These are phyloP conservation scores for Gillenia trifoliata DNA, from an alignment of 306 rosid species.

Conservation along the genomic window DNA sequence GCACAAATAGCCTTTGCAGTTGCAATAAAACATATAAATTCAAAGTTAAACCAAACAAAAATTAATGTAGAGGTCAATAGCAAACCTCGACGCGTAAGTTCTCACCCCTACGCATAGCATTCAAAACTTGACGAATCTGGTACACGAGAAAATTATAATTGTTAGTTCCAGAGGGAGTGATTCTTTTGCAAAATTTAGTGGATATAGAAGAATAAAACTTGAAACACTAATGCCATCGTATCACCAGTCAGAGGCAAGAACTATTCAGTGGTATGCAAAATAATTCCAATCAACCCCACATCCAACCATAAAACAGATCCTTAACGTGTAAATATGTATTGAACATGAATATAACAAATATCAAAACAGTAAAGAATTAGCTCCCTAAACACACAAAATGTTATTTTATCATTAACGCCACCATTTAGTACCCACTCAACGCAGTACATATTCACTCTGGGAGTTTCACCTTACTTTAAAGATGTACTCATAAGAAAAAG, in stretches of 20 bases:
- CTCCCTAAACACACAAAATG: not conserved
- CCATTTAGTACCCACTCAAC: too few species aligned
- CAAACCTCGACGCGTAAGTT: constrained; percentile 82
- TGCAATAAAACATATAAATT: not conserved
- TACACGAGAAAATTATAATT: constrained; percentile 21
- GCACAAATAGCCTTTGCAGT: not conserved
- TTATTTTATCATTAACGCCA: not conserved
- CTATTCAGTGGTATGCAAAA: not conserved
- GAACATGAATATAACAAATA: not conserved
- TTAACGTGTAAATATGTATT: not conserved
- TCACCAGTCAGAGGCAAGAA: not conserved
- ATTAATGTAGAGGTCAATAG: constrained; percentile 6
- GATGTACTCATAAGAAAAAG: not conserved
- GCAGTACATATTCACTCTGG: not conserved
- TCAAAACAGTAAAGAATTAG: not conserved
- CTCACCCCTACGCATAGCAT: constrained; percentile 87
- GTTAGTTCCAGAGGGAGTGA: constrained; percentile 18
- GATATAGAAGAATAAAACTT: not conserved
- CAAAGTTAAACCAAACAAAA: not conserved
- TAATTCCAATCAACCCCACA: not conserved
- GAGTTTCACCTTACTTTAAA: not conserved
- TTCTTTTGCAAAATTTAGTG: constrained; percentile 19
- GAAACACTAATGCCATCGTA: not conserved
- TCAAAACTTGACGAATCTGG: constrained; percentile 94
- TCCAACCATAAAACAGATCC: not conserved